Base-by-base conservation (phyloP, 176 grass and related monocot species). In the Musa acuminata region DNA sequence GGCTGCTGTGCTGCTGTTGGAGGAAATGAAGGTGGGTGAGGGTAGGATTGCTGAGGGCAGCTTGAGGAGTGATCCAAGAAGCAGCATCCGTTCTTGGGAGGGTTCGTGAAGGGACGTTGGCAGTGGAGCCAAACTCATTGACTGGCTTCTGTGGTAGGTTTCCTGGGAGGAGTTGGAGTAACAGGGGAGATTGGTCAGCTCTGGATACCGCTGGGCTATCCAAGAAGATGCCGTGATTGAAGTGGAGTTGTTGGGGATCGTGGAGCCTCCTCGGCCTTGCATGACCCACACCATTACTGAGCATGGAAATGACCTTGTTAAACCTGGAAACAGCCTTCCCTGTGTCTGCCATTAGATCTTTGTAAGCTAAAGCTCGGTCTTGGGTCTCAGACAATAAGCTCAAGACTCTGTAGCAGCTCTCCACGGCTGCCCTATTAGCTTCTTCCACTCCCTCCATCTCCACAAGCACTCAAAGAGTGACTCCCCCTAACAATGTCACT, bases 1-100 rank as follows among this genome's bases (percentile, higher is more conserved):
- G 91, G 77, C 87, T 89, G 80, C 79, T 91, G 74, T 98, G 90
- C 17, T 91, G 84, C 80, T 93, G 90, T 74, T 93, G 94, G 75
- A 99, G 64, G 84, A 89, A 95, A 55, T 93, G 91, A 54, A 86
- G 86, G 64, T 93, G 85, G 43, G 17, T 52, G 17, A 48, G 19
- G 8, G 51, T 53, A 8, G 87, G 87, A 76, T 84, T 79, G 78
- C 74, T 81, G 3, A 75, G 81, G 12, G 67, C 27, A 0, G 72
- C 82, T 11, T 58, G 60, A 0, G 67, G 60, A 51, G 16, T 23
- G 16, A 64, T 80, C 20, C 58, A 26, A 1, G 83, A n/a, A 8
- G 67, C 55, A 8, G 70, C 69, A 3, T 80, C 77, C 13, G 55
- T 59, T 72, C 84, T 83, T 49, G 82, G 80, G 20, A 79, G 85